A percentile compares a stretch with the other conserved stretches of the same genome.
These are phyloP conservation scores for Fusarium buharicum DNA, from an alignment of 2,329 filamentous ascomycete genomes.

Conservation along the genomic window DNA sequence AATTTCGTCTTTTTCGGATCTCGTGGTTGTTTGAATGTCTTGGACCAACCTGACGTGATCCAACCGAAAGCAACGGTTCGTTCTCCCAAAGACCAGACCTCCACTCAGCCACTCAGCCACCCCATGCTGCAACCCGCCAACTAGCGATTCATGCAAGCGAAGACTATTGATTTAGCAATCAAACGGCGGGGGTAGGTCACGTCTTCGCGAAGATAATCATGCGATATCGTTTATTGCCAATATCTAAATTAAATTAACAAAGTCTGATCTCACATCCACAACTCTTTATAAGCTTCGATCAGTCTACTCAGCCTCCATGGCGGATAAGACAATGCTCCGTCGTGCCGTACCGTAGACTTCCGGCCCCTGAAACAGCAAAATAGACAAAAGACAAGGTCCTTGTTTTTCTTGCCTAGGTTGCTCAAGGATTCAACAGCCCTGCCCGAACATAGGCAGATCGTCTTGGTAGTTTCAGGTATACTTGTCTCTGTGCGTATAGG, in stretches of 20 bases:
- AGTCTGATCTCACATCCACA: background rate
- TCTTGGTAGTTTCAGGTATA: slow-evolving; percentile 32
- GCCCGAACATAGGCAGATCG: slow-evolving; percentile 7
- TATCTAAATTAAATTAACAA: slow-evolving; percentile 23
- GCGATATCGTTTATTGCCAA: slow-evolving; percentile 20
- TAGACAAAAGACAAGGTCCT: slow-evolving; percentile 1
- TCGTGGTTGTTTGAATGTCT: background rate
- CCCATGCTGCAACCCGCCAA: slow-evolving; percentile 12
- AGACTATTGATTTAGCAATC: slow-evolving; percentile 27
- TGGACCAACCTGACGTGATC: slow-evolving; percentile 21
- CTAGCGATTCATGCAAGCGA: slow-evolving; percentile 33
- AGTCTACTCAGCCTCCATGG: background rate
- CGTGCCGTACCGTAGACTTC: background rate
- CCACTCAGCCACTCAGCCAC: slow-evolving; percentile 13
- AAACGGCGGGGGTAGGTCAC: slow-evolving; percentile 7
- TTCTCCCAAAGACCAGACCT: slow-evolving; percentile 2
- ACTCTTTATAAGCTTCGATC: too few species aligned
- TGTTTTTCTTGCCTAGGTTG: slow-evolving; percentile 2
- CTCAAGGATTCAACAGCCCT: slow-evolving; percentile 7
- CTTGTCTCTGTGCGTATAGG: slow-evolving; percentile 3
- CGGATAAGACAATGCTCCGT: slow-evolving; percentile 5
- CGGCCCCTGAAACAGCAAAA: slow-evolving; percentile 25
- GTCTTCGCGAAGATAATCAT: slow-evolving; percentile 4
- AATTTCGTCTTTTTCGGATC: background rate
- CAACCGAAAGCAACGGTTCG: slow-evolving; percentile 10